Evolutionary conservation across 129 eudicot genomes (phyloP).

Genomic region (Escallonia rubra): DNA sequence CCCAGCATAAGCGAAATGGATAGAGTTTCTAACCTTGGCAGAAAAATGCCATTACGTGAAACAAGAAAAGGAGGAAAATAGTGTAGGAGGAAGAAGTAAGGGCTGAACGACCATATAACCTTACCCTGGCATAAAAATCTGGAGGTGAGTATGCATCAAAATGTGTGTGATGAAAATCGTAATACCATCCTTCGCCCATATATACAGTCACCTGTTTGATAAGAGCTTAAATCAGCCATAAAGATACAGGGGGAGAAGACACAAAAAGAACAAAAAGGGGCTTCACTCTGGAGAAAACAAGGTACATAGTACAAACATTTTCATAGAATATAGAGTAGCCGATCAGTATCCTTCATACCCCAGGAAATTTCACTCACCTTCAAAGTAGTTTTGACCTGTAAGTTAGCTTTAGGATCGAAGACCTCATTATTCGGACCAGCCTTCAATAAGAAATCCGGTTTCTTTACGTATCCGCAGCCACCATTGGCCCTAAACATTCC

Average conservation of each 20-base stretch:
- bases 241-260: background rate
- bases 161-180: conserved; percentile 66
- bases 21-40: no score
- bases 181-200: conserved; percentile 96
- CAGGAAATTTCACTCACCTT: conserved; percentile 37
- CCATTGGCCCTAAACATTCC: conserved; percentile 96
- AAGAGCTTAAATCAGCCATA: conserved; percentile 12
- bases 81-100: no score
- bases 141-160: conserved; percentile 89
- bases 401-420: conserved; percentile 44
- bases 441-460: conserved; percentile 62
- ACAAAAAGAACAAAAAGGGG: background rate
- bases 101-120: background rate
- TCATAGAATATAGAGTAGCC: no score
- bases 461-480: conserved; percentile 87
- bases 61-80: no score
- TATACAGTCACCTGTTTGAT: conserved; percentile 57
- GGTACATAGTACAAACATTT: no score
- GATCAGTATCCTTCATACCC: background rate
- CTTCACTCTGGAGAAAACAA: background rate
- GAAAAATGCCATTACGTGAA: no score
- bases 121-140: conserved; percentile 86
- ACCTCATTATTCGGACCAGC: conserved; percentile 36
- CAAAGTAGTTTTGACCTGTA: conserved; percentile 48
- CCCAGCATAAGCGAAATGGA: no score